phyloP scores from a whole-genome alignment of 306 rosid species.

The Citrullus mucosospermus region DNA sequence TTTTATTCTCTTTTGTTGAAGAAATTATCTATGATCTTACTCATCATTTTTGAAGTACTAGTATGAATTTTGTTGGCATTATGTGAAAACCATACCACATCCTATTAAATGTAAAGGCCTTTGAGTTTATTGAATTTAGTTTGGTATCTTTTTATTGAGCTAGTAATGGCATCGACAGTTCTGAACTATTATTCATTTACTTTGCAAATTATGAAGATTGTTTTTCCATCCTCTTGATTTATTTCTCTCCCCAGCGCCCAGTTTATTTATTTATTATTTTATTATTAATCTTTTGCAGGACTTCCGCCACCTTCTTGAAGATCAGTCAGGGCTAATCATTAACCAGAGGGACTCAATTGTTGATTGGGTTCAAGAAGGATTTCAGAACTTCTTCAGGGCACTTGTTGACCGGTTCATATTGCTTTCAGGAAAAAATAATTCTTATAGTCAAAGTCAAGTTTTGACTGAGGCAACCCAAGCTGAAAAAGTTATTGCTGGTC shows the following conservation, averaged over 20 bases:
- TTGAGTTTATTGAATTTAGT: background rate
- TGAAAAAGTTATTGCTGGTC: slow-evolving; percentile 65
- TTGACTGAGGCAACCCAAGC: slow-evolving; percentile 48
- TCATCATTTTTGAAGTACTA: background rate
- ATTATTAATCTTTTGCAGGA: slow-evolving; percentile 31
- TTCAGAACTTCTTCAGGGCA: slow-evolving; percentile 66
- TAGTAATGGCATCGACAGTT: background rate
- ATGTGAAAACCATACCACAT: background rate
- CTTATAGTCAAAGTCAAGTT: slow-evolving; percentile 40
- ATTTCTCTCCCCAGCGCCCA: background rate
- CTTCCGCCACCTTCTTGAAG: slow-evolving; percentile 64
- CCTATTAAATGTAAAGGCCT: background rate
- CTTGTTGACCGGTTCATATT: slow-evolving; percentile 57
- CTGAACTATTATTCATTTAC: background rate
- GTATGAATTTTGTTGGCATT: background rate
- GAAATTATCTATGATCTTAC: background rate
- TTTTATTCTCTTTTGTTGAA: background rate
- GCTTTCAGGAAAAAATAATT: slow-evolving; percentile 51
- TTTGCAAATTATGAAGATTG: background rate
- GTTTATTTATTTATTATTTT: too few species aligned
- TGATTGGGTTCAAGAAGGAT: slow-evolving; percentile 92
- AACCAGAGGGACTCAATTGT: slow-evolving; percentile 44
- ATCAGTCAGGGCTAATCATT: slow-evolving; percentile 40
- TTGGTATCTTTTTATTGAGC: background rate
- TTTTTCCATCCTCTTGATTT: slow-evolving; percentile 7